Evolutionary conservation across 1,284 basidiomycete genomes (phyloP), one percentile per base, ranked within the genome.

Genomic region (Xanthoconium separans): DNA sequence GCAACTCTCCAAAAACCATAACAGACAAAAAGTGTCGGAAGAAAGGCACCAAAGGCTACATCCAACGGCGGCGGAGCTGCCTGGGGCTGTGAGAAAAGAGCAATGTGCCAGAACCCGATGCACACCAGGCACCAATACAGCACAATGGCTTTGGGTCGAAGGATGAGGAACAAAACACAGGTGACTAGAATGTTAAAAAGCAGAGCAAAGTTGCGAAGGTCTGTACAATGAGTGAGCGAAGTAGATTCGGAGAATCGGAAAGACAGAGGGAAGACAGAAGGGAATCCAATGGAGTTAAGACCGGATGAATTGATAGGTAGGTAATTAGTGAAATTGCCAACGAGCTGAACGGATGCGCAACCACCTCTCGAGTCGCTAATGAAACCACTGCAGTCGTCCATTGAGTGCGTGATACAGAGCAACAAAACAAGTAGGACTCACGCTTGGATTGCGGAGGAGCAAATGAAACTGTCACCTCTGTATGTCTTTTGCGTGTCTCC

Each of bases 21-120:
- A 22, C 81, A 81, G 51, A 91, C 83, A 63, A 94, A 95, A 20
- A 95, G 75, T 0, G 81, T 72, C 0, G 93, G 91, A 15, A 95
- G 76, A 70, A 95, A 95, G 7, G 83, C 82, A 29, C 79, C 83
- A 60, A 94, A 91, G 4, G 83, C 89, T 10, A 74, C 74, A 50
- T 87, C 83, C 49, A 94, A 71, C 18, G 77, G 74, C 24, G 89
- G 91, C 9, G 89, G 91, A 24, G 79, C 81, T 2, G 75, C 76
- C 30, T 79, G 80, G 2, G 91, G 89, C 65, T 94, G 88, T 2
- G 89, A 90, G 61, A 91, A 91, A 27, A 95, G 77, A 2, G 82
- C 77, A 54, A 93, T 77, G 62, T 95, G 92, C 93, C 93, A 95
- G 68, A 84, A 95, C 0, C 93, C 93, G 44, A 94, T 85, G 73